Conservation (phyloP, 495 filamentous ascomycete species). For the Penicillium cataractarum region DNA sequence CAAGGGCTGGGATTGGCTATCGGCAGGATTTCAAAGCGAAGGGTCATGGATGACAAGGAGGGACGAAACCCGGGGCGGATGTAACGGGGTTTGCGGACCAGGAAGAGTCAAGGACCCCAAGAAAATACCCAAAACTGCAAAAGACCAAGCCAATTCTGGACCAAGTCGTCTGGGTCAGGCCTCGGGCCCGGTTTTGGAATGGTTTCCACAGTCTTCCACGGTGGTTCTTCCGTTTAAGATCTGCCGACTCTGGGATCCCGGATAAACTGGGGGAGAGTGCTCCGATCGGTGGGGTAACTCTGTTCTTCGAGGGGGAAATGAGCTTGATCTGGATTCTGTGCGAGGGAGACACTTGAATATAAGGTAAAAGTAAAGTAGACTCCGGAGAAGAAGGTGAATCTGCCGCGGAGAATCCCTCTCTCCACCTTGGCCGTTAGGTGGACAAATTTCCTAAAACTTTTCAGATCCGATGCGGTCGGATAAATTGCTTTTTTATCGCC, state of each 20-base stretch:
- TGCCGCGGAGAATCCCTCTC: too few relatives aligned
- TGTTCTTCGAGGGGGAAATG: too few relatives aligned
- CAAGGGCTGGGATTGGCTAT: conserved; percentile 5
- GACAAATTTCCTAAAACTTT: conserved; percentile 3
- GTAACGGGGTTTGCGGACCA: conserved; percentile 38
- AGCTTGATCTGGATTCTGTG: too few relatives aligned
- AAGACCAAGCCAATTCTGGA: background rate
- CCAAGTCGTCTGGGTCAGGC: conserved; percentile 7
- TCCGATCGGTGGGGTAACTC: conserved; percentile 8
- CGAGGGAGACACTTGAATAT: too few relatives aligned
- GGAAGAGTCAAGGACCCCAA: conserved; percentile 1
- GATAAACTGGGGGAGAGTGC: conserved; percentile 12
- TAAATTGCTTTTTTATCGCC: conserved; percentile 1
- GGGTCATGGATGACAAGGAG: background rate
- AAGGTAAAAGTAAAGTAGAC: too few relatives aligned
- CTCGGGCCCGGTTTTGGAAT: conserved; percentile 8
- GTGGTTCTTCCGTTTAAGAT: conserved; percentile 5
- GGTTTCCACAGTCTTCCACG: conserved; percentile 27
- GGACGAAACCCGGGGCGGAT: conserved; percentile 32
- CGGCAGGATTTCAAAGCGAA: conserved; percentile 19
- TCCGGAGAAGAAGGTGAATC: background rate
- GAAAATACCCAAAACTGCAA: background rate
- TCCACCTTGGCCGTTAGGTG: background rate
- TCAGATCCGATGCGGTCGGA: background rate
- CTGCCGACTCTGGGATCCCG: conserved; percentile 11